These are phyloP conservation scores for Periglandula ipomoeae DNA, from an alignment of 2,329 filamentous ascomycete genomes.

Conservation along the genomic window DNA sequence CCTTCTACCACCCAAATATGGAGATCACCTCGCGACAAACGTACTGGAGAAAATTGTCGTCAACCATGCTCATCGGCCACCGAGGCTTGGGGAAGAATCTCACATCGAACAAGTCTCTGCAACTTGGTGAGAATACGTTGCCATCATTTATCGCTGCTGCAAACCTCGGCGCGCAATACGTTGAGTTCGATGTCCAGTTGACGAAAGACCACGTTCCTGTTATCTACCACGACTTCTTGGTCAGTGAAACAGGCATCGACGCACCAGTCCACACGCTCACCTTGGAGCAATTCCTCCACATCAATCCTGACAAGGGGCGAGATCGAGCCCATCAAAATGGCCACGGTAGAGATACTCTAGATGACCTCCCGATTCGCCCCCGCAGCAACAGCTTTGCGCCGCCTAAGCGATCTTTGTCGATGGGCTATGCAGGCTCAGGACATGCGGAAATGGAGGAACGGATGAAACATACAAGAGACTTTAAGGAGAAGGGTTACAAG, in stretches of 20 bases:
- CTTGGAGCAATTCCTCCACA: constrained; percentile 87
- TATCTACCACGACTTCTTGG: constrained; percentile 96
- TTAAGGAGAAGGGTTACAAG: constrained; percentile 92
- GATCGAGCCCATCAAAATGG: background rate
- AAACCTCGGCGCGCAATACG: constrained; percentile 73
- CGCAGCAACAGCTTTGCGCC: constrained; percentile 29
- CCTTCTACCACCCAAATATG: constrained; percentile 91
- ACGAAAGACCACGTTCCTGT: constrained; percentile 99
- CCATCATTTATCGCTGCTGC: constrained; percentile 94
- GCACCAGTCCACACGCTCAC: constrained; percentile 93
- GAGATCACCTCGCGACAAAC: constrained; percentile 82
- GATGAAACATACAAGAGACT: constrained; percentile 96
- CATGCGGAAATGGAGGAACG: constrained; percentile 54
- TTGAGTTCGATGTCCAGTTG: constrained; percentile 82
- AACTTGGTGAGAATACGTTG: constrained; percentile 93
- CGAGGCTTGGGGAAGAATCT: constrained; percentile 85
- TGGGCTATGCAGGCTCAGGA: constrained; percentile 38
- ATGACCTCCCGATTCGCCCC: constrained; percentile 5
- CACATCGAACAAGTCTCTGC: constrained; percentile 72
- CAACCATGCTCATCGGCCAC: constrained; percentile 72
- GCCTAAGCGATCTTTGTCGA: constrained; percentile 44
- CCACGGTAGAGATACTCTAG: background rate
- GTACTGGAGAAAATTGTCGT: constrained; percentile 89
- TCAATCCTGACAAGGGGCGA: constrained; percentile 50
- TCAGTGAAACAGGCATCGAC: constrained; percentile 95